Evolutionary conservation across 1,284 basidiomycete genomes (phyloP), one percentile per base, ranked within the genome.

Genomic region (Trichosporon sp.): DNA sequence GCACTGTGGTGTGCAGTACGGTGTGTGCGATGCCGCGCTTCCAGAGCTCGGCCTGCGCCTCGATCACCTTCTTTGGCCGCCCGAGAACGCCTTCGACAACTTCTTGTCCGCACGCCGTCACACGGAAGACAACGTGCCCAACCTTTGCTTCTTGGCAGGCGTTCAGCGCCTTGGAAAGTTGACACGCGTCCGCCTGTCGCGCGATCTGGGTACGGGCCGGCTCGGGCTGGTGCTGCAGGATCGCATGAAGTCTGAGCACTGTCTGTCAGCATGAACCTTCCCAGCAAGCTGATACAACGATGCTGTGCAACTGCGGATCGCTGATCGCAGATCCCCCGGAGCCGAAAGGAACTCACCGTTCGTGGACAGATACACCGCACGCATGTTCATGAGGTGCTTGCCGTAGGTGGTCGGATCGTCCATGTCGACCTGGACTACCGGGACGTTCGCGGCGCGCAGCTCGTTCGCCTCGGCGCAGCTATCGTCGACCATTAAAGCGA

Each of bases 11-110:
- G 72, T 76, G 76, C 4, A 78, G 70, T n/a, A 76, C 56, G 6
- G 76, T 78, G 48, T 71, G 70, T 11, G 73, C 74, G n/a, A 81
- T 61, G n/a, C 70, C 69, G 46, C 68, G 75, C 14, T 67, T 54
- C 40, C 70, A 68, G 21, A 81, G 72, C 63, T 79, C 77, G 32
- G 76, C 69, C n/a, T 77, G 75, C 1, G 79, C 78, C n/a, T 65
- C 64, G 10, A 65, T 43, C 14, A 63, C 59, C 14, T 35, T 32
- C 59, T 63, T 63, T 31, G 59, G 59, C 12, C 59, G 59, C 12
- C 68, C 67, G 6, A 74, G 63, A 12, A 68, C 64, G 35, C 71
- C 71, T 48, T 74, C 73, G 64, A 71, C 66, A 7, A 74, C 69
- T 51, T 74, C 73, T 66, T 74, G 73, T 37, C 73, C 73, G 56